phyloP scores from a whole-genome alignment of 345 rosid species.

The Eucalyptus coolabah region DNA sequence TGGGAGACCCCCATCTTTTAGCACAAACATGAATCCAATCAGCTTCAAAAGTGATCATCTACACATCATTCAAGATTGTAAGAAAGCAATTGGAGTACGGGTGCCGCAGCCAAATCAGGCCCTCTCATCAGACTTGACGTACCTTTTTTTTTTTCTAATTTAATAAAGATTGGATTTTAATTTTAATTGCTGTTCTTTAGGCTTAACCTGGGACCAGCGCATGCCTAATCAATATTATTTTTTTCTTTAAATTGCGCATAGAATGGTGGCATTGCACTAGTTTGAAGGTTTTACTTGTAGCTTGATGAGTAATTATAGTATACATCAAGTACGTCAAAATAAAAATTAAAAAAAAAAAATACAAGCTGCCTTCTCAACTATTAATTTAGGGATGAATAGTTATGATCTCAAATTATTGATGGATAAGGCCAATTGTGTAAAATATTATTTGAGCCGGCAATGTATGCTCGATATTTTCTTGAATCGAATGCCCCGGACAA shows the following conservation, averaged over 20 bases:
- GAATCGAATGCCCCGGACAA: background rate
- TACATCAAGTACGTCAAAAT: accelerated
- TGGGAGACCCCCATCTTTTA: background rate
- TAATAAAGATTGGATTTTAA: background rate
- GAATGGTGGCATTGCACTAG: background rate
- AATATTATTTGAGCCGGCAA: background rate
- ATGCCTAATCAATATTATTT: background rate
- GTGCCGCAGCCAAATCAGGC: background rate
- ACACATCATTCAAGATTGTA: background rate
- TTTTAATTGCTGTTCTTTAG: background rate
- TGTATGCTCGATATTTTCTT: background rate
- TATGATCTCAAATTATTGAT: background rate
- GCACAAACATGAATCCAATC: background rate
- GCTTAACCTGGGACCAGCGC: background rate
- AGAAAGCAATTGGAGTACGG: background rate
- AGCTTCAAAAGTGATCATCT: background rate
- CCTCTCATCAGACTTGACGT: background rate
- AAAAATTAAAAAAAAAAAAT: background rate
- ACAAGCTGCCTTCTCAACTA: background rate
- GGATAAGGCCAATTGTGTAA: background rate
- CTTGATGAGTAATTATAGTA: background rate
- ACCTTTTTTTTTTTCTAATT: background rate
- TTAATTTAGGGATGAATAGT: background rate
- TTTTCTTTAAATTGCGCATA: background rate
- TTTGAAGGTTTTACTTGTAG: background rate